Evolutionary conservation across 139 green algal species (phyloP).

Genomic region (Trebouxia sp.): DNA sequence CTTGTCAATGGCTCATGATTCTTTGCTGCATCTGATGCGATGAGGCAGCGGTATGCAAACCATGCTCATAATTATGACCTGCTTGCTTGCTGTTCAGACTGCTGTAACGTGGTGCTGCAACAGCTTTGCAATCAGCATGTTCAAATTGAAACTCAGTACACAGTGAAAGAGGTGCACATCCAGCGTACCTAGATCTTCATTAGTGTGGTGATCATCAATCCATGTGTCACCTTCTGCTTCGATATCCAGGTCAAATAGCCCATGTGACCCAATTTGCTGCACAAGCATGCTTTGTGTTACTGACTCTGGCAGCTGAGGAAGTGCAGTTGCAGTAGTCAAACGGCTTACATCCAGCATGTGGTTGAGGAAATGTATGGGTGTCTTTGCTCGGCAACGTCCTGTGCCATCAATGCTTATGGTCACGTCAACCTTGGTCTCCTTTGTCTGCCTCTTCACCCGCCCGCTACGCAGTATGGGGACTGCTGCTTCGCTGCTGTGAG

Average conservation of each 20-base stretch:
- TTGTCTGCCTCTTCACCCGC: conserved; percentile 77
- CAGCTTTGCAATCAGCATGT: too few relatives aligned
- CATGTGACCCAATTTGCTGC: conserved; percentile 89
- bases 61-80: too few relatives aligned
- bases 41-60: too few relatives aligned
- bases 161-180: too few relatives aligned
- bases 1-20: background rate
- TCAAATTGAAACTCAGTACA: too few relatives aligned
- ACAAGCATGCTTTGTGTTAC: conserved; percentile 40
- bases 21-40: too few relatives aligned
- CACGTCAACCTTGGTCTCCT: conserved; percentile 92
- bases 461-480: background rate
- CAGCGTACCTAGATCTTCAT: conserved; percentile 86
- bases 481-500: conserved; percentile 4
- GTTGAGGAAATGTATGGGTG: conserved; percentile 93
- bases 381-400: conserved; percentile 74
- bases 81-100: background rate
- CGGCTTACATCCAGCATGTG: conserved; percentile 94
- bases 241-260: conserved; percentile 84
- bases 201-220: conserved; percentile 99
- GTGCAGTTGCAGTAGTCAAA: background rate
- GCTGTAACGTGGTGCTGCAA: too few relatives aligned
- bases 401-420: conserved; percentile 93
- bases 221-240: conserved; percentile 87
- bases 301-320: background rate